Evolutionary conservation across 176 grass and related monocot species (phyloP).

Genomic region (Zizania latifolia): DNA sequence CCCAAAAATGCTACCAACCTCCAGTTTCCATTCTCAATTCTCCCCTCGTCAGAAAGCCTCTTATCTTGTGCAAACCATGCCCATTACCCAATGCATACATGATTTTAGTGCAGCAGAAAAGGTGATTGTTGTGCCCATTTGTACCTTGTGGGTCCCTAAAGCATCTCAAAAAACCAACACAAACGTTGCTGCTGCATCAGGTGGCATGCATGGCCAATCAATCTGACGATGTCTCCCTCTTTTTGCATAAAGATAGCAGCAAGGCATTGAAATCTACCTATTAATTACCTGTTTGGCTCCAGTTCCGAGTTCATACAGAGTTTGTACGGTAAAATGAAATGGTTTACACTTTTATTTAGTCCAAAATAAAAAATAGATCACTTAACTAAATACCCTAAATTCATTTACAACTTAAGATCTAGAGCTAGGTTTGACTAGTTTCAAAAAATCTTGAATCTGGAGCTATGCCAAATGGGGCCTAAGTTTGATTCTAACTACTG

Average conservation of each 20-base stretch:
- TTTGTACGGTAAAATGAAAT: too few species aligned
- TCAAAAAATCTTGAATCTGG: too few species aligned
- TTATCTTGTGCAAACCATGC: constrained; percentile 13
- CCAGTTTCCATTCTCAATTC: background rate
- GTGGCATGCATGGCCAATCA: background rate
- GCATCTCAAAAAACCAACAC: background rate
- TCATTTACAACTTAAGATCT: too few species aligned
- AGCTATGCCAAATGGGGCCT: too few species aligned
- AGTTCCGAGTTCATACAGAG: too few species aligned
- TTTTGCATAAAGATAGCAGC: constrained; percentile 8
- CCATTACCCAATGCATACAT: background rate
- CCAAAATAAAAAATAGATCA: too few species aligned
- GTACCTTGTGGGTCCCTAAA: background rate
- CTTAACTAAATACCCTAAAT: too few species aligned
- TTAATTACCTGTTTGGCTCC: too few species aligned
- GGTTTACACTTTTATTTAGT: too few species aligned
- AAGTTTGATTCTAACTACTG: background rate
- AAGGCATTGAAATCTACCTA: background rate
- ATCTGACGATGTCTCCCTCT: constrained; percentile 5
- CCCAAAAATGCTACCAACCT: constrained; percentile 8
- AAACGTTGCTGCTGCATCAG: constrained; percentile 16
- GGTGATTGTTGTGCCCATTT: background rate
- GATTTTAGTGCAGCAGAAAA: constrained; percentile 20
- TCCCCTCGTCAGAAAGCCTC: constrained; percentile 1
- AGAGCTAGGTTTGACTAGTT: too few species aligned